Evolutionary conservation across 2,329 filamentous ascomycete genomes (phyloP).

Genomic region (Hymenoscyphus fructigenus): DNA sequence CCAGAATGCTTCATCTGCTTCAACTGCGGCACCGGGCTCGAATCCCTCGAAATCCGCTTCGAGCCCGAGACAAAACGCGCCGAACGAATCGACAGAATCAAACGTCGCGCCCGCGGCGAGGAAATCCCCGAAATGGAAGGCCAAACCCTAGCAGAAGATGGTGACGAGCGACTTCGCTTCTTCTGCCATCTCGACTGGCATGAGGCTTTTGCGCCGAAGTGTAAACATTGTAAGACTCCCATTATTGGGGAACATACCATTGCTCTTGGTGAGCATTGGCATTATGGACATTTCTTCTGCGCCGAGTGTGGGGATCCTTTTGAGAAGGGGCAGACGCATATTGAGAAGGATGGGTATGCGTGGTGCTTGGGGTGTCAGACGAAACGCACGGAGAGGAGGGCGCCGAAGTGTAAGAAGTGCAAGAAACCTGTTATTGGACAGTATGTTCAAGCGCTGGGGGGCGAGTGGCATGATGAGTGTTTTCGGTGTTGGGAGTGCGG

Average conservation of each 20-base stretch:
- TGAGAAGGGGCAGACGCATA: constrained; percentile 64
- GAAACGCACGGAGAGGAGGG: constrained; percentile 82
- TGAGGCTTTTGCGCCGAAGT: constrained; percentile 86
- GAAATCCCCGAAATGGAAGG: constrained; percentile 61
- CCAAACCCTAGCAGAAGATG: constrained; percentile 67
- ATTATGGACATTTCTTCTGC: constrained; percentile 98
- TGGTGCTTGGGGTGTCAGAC: constrained; percentile 96
- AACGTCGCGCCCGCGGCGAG: constrained; percentile 59
- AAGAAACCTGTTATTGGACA: constrained; percentile 81
- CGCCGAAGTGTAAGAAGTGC: constrained; percentile 85
- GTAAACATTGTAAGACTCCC: constrained; percentile 93
- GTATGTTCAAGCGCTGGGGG: constrained; percentile 84
- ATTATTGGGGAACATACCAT: constrained; percentile 95
- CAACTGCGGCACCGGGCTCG: constrained; percentile 81
- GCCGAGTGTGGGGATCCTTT: constrained; percentile 98
- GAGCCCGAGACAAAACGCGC: constrained; percentile 74
- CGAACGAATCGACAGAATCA: constrained; percentile 73
- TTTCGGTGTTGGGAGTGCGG: constrained; percentile 73
- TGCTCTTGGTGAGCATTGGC: constrained; percentile 93
- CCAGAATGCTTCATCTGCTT: constrained; percentile 91
- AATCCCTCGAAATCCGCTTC: constrained; percentile 94
- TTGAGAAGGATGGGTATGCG: constrained; percentile 96
- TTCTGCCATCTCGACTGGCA: constrained; percentile 99
- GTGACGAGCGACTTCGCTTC: constrained; percentile 75
- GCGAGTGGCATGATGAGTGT: constrained; percentile 91